These are phyloP conservation scores for Zasmidium cellare DNA, from an alignment of 2,329 filamentous ascomycete genomes.

Conservation along the genomic window DNA sequence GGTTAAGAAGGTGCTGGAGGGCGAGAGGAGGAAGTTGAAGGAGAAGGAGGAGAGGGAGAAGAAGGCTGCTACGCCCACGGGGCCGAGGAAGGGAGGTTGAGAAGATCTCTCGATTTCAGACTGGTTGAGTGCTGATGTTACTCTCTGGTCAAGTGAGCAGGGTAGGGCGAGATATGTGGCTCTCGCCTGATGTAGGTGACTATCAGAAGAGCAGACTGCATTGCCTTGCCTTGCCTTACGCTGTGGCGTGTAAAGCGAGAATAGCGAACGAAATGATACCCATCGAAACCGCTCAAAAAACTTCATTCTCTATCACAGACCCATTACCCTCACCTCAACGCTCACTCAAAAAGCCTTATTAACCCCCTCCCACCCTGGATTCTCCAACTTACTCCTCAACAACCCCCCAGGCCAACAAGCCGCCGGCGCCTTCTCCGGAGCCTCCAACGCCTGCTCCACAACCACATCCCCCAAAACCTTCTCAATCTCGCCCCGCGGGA, in stretches of 20 bases:
- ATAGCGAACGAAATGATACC: conserved; percentile 11
- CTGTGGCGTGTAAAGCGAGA: neutral
- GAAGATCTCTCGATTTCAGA: too few species aligned
- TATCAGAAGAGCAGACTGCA: too few species aligned
- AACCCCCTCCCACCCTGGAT: conserved; percentile 26
- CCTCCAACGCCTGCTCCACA: conserved; percentile 39
- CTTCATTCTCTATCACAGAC: too few species aligned
- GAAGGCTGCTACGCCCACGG: conserved; percentile 19
- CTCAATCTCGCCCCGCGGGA: conserved; percentile 42
- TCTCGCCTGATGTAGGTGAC: too few species aligned
- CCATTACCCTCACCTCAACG: too few species aligned
- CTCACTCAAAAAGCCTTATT: conserved; percentile 28
- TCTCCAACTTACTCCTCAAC: conserved; percentile 17
- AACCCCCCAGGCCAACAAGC: conserved; percentile 28
- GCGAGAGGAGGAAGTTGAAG: conserved; percentile 45
- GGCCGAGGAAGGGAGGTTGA: conserved; percentile 29
- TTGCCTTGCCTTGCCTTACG: neutral
- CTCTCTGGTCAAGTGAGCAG: too few species aligned
- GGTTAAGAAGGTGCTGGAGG: conserved; percentile 49
- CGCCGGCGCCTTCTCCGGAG: conserved; percentile 41
- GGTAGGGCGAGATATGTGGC: too few species aligned
- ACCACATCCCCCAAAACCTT: conserved; percentile 47
- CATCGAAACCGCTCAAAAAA: neutral
- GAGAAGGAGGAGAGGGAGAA: conserved; percentile 28
- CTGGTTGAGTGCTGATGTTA: too few species aligned